Percentiles rank a stretch among this genome's conserved stretches.
phyloP scores from a whole-genome alignment of 2,329 filamentous ascomycete species.

The Fulvia fulva region DNA sequence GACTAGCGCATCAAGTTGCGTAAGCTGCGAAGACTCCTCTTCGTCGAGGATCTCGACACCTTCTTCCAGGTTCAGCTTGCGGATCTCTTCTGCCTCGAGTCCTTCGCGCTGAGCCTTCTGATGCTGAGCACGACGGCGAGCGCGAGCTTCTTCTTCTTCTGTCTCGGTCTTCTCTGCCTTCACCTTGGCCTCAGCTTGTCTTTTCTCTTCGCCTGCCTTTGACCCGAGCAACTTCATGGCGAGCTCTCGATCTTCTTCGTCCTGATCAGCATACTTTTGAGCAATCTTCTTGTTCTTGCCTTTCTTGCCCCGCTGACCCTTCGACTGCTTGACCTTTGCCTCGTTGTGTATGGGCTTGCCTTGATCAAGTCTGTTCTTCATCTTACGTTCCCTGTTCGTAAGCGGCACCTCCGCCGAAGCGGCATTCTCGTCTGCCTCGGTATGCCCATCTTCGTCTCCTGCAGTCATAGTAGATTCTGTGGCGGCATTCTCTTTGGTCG shows the following conservation, averaged over 20 bases:
- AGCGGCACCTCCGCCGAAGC: constrained; percentile 29
- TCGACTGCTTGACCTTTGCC: constrained; percentile 18
- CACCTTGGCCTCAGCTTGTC: constrained; percentile 57
- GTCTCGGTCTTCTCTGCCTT: constrained; percentile 63
- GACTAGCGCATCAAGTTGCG: constrained; percentile 65
- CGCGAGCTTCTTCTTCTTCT: constrained; percentile 63
- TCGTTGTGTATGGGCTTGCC: constrained; percentile 18
- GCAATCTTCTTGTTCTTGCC: constrained; percentile 84
- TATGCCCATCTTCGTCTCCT: constrained; percentile 2
- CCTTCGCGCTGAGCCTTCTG: constrained; percentile 70
- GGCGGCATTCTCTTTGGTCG: constrained; percentile 1
- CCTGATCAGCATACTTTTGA: constrained; percentile 86
- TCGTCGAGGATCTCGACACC: constrained; percentile 41
- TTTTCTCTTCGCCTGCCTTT: constrained; percentile 61
- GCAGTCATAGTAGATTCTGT: constrained; percentile 7
- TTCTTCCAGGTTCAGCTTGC: constrained; percentile 58
- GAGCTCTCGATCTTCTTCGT: constrained; percentile 83
- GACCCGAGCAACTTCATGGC: constrained; percentile 86
- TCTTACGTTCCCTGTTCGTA: constrained; percentile 8
- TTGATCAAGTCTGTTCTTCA: constrained; percentile 13
- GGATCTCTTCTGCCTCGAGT: constrained; percentile 68
- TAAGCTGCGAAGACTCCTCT: constrained; percentile 42
- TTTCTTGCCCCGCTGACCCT: constrained; percentile 62
- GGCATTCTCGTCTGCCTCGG: constrained; percentile 26
- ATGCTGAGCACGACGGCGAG: constrained; percentile 75